These are phyloP conservation scores for Pezicula radicicola DNA, from an alignment of 2,329 filamentous ascomycete species.

Conservation along the genomic window DNA sequence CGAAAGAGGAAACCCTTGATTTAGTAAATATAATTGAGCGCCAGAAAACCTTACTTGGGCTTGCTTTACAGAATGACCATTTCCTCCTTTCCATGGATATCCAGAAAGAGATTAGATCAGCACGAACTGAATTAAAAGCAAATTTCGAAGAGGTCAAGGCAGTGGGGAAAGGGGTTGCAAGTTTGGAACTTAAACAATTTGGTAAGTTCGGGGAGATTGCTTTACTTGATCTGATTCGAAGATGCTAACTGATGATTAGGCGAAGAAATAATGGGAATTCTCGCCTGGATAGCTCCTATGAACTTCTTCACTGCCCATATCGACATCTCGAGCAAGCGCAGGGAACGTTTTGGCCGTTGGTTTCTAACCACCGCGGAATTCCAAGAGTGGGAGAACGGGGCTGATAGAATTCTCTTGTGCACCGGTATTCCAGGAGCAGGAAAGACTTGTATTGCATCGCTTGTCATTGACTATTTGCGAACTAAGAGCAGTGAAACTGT, in stretches of 20 bases:
- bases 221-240: too few species aligned
- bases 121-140: too few species aligned
- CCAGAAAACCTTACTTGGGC: not conserved
- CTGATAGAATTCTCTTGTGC: not conserved
- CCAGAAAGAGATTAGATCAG: not conserved
- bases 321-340: not conserved
- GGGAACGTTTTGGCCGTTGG: not conserved
- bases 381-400: not conserved
- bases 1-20: not conserved
- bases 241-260: too few species aligned
- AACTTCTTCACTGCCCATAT: not conserved
- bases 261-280: not conserved
- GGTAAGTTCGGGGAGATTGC: too few species aligned
- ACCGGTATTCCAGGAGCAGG: not conserved
- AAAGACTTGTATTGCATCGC: not conserved
- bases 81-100: not conserved
- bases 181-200: too few species aligned
- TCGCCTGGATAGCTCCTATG: not conserved
- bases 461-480: not conserved
- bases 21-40: not conserved
- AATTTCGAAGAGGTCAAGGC: too few species aligned
- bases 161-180: too few species aligned
- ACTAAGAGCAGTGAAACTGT: too few species aligned
- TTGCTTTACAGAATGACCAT: not conserved
- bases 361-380: not conserved